Base-by-base conservation (phyloP, 768 basidiomycete genomes). In the Suillus hirtellus region DNA sequence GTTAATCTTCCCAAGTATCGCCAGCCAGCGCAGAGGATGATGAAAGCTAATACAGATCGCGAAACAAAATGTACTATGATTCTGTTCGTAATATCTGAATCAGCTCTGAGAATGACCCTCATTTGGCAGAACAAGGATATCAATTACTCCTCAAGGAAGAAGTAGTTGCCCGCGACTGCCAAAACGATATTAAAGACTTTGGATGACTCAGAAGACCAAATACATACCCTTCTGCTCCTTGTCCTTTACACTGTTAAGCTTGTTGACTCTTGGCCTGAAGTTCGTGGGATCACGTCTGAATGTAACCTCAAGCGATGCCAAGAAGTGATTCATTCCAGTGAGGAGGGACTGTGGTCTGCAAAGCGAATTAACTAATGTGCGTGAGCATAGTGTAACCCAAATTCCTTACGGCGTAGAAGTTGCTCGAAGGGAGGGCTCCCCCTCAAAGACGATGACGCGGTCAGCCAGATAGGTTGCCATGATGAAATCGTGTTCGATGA, bases 401-500 rank as follows among this genome's bases (percentile, higher is more conserved):
- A 63, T 21, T 19, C 82, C 90, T 71, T 74, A 96, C 93, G 90
- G 93, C 31, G 92, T 91, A 21, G 97, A 97, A 46, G 89, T 96
- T 19, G 97, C 96, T 59, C 89, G 60, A 58, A 95, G 77, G 47
- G 95, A 96, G 7, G 97, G 96, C 69, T 87, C 77, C 44, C 93
- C 93, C 73, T 92, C 89, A 69, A 94, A 96, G 14, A 96, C 94
- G 64, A 96, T 95, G 70, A 97, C 95, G 53, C 96, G 91, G 74
- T 99, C 97, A 47, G 97, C 96, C 62, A 99, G 91, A 77, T 99
- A 99, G 2, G 96, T 98, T 4, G 96, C 96, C 96, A 98, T 98
- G 81, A 99, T 97, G 77, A 99, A 98, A 81, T 99, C 96, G 87
- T 99, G 97, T 84, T 99, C 97, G 72, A 99, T 98, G 70, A 99